A percentile compares a stretch with the other conserved stretches of the same genome.
These are phyloP conservation scores for Bipolaris victoriae DNA, from an alignment of 2,329 filamentous ascomycete species.

Conservation along the genomic window DNA sequence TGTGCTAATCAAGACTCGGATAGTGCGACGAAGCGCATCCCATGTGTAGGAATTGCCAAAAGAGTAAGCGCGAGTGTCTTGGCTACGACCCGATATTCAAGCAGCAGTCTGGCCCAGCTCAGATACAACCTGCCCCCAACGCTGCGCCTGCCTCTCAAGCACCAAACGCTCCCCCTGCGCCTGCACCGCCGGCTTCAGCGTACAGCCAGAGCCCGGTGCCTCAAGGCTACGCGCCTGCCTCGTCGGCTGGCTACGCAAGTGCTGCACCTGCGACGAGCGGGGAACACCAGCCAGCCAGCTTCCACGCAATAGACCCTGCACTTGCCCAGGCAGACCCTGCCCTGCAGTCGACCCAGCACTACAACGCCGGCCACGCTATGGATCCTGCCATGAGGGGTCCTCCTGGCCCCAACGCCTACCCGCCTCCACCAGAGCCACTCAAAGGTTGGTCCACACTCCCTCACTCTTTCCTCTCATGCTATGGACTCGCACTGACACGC, in stretches of 20 bases:
- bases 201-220: slow-evolving; percentile 49
- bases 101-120: slow-evolving; percentile 70
- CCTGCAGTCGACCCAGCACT: slow-evolving; percentile 40
- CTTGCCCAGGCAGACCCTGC: slow-evolving; percentile 55
- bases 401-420: slow-evolving; percentile 22
- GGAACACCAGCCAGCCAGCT: slow-evolving; percentile 57
- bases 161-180: slow-evolving; percentile 37
- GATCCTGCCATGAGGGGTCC: slow-evolving; percentile 41
- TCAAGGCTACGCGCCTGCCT: slow-evolving; percentile 53
- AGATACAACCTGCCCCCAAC: slow-evolving; percentile 73
- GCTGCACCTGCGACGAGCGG: slow-evolving; percentile 43
- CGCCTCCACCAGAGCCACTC: slow-evolving; percentile 25
- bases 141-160: slow-evolving; percentile 46
- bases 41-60: slow-evolving; percentile 86
- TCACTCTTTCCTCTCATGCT: background rate
- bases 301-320: slow-evolving; percentile 69
- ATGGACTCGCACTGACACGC: slow-evolving; percentile 10
- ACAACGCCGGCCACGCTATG: slow-evolving; percentile 44
- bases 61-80: slow-evolving; percentile 84
- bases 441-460: slow-evolving; percentile 35
- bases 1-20: slow-evolving; percentile 35
- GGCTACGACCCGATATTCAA: slow-evolving; percentile 91
- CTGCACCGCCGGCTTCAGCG: slow-evolving; percentile 42
- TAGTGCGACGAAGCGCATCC: slow-evolving; percentile 97
- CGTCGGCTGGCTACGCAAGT: slow-evolving; percentile 51